phyloP scores from a whole-genome alignment of 2,329 filamentous ascomycete genomes.

The Waltergamsia citrina region DNA sequence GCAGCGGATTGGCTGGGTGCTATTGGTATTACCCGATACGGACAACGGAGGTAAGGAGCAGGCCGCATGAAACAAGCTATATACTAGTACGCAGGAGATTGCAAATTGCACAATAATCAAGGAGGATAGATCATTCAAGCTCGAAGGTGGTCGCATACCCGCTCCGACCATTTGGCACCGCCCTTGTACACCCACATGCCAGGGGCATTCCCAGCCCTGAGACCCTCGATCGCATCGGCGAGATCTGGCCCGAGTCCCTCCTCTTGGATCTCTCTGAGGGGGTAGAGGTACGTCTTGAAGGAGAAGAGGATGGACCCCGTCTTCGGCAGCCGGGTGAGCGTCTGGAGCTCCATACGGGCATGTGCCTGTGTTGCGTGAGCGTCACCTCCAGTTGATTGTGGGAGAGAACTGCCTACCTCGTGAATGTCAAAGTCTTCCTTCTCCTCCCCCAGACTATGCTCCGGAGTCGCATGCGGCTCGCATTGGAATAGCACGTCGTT shows the following conservation, averaged over 20 bases:
- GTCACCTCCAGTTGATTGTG: too few relatives aligned
- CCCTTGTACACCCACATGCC: conserved; percentile 46
- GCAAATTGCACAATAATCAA: too few relatives aligned
- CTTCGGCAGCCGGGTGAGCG: conserved; percentile 36
- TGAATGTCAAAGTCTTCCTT: conserved; percentile 26
- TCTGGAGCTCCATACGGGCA: conserved; percentile 39
- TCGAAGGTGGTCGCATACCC: conserved; percentile 35
- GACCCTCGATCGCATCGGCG: conserved; percentile 42
- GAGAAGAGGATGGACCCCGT: conserved; percentile 40
- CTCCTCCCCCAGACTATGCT: conserved; percentile 7
- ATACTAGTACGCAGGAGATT: background rate
- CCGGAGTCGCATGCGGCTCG: background rate
- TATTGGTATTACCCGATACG: background rate
- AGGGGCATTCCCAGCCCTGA: conserved; percentile 38
- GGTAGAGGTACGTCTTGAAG: conserved; percentile 46
- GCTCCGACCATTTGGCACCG: conserved; percentile 34
- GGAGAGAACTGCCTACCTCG: conserved; percentile 17
- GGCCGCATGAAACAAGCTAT: too few relatives aligned
- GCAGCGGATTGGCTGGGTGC: too few relatives aligned
- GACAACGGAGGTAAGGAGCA: too few relatives aligned
- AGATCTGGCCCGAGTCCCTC: conserved; percentile 36
- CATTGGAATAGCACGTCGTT: conserved; percentile 24
- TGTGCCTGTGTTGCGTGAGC: background rate
- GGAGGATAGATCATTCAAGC: conserved; percentile 7
- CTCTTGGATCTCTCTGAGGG: conserved; percentile 33